Evolutionary conservation across 441 rosid species (phyloP).

Genomic region (Metrosideros polymorpha): DNA sequence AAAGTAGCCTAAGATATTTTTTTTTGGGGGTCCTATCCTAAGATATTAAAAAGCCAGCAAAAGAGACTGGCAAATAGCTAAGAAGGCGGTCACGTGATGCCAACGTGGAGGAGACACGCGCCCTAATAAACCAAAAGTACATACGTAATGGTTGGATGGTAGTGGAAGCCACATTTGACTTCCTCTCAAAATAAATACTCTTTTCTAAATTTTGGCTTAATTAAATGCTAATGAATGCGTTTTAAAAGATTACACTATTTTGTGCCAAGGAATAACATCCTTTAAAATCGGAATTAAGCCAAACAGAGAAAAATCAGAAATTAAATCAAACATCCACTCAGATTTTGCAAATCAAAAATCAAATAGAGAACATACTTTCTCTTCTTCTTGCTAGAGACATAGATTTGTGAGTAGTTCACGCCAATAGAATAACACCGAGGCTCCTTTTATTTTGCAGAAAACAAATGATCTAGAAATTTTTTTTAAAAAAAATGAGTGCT

Average conservation of each 20-base stretch:
- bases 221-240: not conserved
- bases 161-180: too few species aligned
- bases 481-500: fast-evolving
- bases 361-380: not conserved
- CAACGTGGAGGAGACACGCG: not conserved
- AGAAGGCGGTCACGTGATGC: not conserved
- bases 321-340: too few species aligned
- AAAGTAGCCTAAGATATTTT: not conserved
- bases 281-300: too few species aligned
- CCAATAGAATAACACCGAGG: not conserved
- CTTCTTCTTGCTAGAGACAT: not conserved
- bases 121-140: not conserved
- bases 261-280: not conserved
- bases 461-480: not conserved
- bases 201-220: too few species aligned
- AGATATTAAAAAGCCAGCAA: not conserved
- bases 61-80: not conserved
- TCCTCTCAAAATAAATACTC: too few species aligned
- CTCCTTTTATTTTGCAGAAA: too few species aligned
- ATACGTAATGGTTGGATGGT: not conserved
- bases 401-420: not conserved
- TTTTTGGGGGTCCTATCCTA: too few species aligned
- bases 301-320: too few species aligned
- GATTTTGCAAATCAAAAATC: too few species aligned
- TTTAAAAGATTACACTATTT: too few species aligned